Base-by-base conservation (phyloP, 306 rosid species). In the Trifolium pratense region DNA sequence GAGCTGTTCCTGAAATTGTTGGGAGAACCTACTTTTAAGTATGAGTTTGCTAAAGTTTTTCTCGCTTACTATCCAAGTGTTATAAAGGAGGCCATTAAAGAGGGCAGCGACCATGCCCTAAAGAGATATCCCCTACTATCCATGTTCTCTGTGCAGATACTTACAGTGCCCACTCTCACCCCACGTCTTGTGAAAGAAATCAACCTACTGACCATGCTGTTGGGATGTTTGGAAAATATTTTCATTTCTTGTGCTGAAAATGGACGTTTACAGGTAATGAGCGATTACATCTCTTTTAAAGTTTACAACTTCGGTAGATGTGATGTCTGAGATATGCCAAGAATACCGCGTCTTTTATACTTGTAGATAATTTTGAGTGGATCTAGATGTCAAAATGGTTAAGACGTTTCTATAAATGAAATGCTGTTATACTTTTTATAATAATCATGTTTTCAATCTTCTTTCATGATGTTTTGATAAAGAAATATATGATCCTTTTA, bases 111-210 rank as follows among this genome's bases (percentile, higher is more conserved):
- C 56, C 9, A 0, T 62, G 67, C 62, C 72, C 64, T 84, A 58
- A 87, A 78, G 86, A 90, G 68, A 73, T 83, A 87, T 79, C 86
- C 96, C 0, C 83, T 95, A 48, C 80, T 91, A 63, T 70, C 89
- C 11, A 82, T 87, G 23, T 95, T 95, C 87, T 87, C 97, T 32
- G 99, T 95, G 78, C 99, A 95, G 87, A 95, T 95, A 75, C 87
- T 91, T 77, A 91, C 99, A 1, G 99, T 95, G 70, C 96, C 97
- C 64, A 95, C 97, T 49, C 87, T 95, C 69, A 92, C 97, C 59
- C 92, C 93, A 4, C 89, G 89, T 67, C 93, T 95, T 53, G 96
- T 92, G 80, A 90, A 87, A 86, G 99, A 95, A 86, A 81, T 87
- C 89, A 87, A 88, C 86, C 88, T 95, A 64, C 80, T 95, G 42